phyloP scores from a whole-genome alignment of 345 rosid species.

The Populus alba region DNA sequence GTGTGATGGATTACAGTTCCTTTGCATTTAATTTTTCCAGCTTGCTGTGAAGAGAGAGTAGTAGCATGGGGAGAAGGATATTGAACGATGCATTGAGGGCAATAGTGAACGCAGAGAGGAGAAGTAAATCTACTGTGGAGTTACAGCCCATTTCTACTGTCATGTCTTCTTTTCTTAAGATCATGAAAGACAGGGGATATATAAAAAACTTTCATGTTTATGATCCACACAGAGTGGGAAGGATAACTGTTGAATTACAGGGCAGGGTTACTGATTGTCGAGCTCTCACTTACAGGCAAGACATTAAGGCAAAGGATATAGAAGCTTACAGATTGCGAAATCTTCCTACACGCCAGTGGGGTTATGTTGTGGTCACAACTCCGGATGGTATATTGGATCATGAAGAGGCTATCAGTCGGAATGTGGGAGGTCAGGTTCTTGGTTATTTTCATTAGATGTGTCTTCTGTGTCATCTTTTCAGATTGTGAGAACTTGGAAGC shows the following conservation, averaged over 20 bases:
- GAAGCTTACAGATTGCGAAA: slow-evolving; percentile 52
- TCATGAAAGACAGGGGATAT: slow-evolving; percentile 86
- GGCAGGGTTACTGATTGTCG: slow-evolving; percentile 83
- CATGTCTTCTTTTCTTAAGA: slow-evolving; percentile 78
- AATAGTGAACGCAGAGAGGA: slow-evolving; percentile 85
- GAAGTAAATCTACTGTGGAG: slow-evolving; percentile 73
- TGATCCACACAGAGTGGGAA: slow-evolving; percentile 89
- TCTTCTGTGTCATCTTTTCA: background rate
- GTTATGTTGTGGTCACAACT: slow-evolving; percentile 84
- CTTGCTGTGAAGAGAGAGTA: slow-evolving; percentile 19
- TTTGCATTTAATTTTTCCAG: background rate
- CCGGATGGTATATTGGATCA: slow-evolving; percentile 95
- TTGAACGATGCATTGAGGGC: slow-evolving; percentile 80
- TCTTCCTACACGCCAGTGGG: slow-evolving; percentile 97
- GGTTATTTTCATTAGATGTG: slow-evolving; percentile 72
- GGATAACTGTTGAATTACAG: slow-evolving; percentile 74
- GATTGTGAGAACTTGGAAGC: background rate
- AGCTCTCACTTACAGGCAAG: slow-evolving; percentile 86
- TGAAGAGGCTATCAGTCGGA: slow-evolving; percentile 72
- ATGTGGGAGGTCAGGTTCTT: slow-evolving; percentile 89
- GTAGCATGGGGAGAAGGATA: slow-evolving; percentile 77
- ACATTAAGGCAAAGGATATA: slow-evolving; percentile 72
- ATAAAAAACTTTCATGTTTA: slow-evolving; percentile 63
- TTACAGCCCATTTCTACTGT: slow-evolving; percentile 78
- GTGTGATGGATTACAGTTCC: too few species aligned